These are phyloP conservation scores for Rubia occidens DNA, from an alignment of 305 asterid genomes.

Conservation along the genomic window DNA sequence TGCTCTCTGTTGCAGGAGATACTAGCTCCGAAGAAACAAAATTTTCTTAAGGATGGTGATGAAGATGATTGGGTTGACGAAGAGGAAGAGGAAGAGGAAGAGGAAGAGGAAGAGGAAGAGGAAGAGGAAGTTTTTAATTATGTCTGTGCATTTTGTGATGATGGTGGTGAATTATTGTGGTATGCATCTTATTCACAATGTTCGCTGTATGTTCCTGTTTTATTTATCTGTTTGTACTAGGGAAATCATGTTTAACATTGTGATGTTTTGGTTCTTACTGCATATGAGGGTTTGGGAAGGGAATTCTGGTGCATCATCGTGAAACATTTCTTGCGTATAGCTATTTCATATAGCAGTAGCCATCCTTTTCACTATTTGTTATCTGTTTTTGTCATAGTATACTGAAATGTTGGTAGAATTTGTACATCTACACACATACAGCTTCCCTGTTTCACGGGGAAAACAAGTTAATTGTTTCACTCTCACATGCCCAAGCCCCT, in stretches of 20 bases:
- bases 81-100: conserved; percentile 27
- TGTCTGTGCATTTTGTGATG: conserved; percentile 62
- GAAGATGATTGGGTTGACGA: conserved; percentile 24
- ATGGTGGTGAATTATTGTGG: conserved; percentile 65
- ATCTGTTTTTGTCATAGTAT: neutral
- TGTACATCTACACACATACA: neutral
- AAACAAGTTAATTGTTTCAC: neutral
- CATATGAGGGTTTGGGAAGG: neutral
- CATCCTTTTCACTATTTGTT: neutral
- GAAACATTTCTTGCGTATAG: neutral
- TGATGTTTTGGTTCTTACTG: neutral
- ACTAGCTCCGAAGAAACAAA: conserved; percentile 23
- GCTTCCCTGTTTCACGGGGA: neutral
- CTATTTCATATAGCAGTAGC: neutral
- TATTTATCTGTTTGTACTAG: neutral
- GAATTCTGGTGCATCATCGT: neutral
- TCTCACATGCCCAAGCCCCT: neutral
- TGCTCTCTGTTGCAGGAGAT: conserved; percentile 34
- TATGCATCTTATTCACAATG: conserved; percentile 26
- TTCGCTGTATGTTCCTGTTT: neutral
- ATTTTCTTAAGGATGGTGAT: conserved; percentile 25
- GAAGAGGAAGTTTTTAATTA: conserved; percentile 34
- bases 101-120: conserved; percentile 23
- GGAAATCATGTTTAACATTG: conserved; percentile 1
- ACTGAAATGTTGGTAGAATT: neutral